Evolutionary conservation across 75 land plant genomes (phyloP).

Genomic region (Sequoia sempervirens): DNA sequence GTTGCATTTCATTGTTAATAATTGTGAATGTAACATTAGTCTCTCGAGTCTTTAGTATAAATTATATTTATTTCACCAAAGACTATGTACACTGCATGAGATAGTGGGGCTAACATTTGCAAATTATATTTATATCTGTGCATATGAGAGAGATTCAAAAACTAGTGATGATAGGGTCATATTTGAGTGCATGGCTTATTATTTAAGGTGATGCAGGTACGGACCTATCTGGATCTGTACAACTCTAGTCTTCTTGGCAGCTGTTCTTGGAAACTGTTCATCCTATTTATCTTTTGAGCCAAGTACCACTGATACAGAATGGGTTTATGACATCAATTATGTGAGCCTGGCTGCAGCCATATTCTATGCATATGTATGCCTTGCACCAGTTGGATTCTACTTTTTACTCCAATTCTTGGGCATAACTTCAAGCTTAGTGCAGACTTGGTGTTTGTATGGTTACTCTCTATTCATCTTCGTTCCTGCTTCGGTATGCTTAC

Average conservation of each 20-base stretch:
- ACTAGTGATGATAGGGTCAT: neutral
- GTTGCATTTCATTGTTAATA: no score
- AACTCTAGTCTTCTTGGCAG: slow-evolving; percentile 54
- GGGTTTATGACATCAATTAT: slow-evolving; percentile 67
- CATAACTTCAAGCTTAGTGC: slow-evolving; percentile 38
- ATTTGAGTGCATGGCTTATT: neutral
- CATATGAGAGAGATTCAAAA: neutral
- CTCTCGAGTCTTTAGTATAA: no score
- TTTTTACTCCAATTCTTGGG: slow-evolving; percentile 60
- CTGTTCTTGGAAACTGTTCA: slow-evolving; percentile 58
- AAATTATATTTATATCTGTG: neutral
- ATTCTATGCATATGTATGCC: slow-evolving; percentile 45
- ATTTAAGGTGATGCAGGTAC: slow-evolving; percentile 33
- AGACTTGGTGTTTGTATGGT: slow-evolving; percentile 72
- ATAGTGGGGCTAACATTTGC: neutral
- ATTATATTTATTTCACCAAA: no score
- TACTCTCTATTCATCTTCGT: slow-evolving; percentile 63
- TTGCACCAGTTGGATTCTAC: slow-evolving; percentile 55
- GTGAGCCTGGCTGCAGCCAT: slow-evolving; percentile 44
- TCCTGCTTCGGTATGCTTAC: slow-evolving; percentile 38
- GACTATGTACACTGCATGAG: no score
- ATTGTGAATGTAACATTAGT: no score
- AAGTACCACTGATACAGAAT: slow-evolving; percentile 25
- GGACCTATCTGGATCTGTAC: slow-evolving; percentile 67
- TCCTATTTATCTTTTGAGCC: slow-evolving; percentile 48